Conservation (phyloP, 2,329 filamentous ascomycete species). For the Cytospora schulzeri region DNA sequence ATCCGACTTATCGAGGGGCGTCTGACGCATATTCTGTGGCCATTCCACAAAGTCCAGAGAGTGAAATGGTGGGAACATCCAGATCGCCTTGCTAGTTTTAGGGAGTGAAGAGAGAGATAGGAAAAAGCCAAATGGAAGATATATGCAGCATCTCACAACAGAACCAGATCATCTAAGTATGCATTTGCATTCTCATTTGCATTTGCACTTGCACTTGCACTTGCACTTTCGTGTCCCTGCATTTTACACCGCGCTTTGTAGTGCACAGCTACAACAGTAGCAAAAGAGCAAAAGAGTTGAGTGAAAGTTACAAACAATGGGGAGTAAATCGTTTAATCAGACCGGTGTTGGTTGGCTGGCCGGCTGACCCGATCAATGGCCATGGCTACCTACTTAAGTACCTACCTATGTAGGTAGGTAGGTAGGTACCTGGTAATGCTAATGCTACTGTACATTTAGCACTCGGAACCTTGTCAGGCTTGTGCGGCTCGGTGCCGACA, state of each 20-base stretch:
- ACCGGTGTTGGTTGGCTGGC: not conserved
- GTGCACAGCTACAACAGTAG: too few species aligned
- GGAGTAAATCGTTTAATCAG: not conserved
- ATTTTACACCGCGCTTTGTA: not conserved
- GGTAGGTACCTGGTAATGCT: too few species aligned
- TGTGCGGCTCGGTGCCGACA: conserved; percentile 6
- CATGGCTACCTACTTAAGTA: too few species aligned
- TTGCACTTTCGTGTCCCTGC: not conserved
- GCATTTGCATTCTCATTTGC: not conserved
- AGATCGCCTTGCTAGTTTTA: conserved; percentile 23
- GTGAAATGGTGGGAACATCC: conserved; percentile 60
- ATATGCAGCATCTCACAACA: not conserved
- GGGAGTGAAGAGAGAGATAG: conserved; percentile 14
- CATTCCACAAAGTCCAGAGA: conserved; percentile 59
- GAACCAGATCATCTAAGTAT: too few species aligned
- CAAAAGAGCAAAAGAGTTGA: not conserved
- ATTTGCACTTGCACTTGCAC: not conserved
- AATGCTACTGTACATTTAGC: not conserved
- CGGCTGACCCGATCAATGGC: not conserved
- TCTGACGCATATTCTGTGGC: conserved; percentile 73
- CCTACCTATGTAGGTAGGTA: too few species aligned
- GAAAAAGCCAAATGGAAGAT: not conserved
- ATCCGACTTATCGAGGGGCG: conserved; percentile 74
- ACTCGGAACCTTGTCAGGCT: too few species aligned
- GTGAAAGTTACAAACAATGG: too few species aligned